Evolutionary conservation across 108 stramenopile genomes (phyloP).

Genomic region (Pseudonitzschia delicatissima): DNA sequence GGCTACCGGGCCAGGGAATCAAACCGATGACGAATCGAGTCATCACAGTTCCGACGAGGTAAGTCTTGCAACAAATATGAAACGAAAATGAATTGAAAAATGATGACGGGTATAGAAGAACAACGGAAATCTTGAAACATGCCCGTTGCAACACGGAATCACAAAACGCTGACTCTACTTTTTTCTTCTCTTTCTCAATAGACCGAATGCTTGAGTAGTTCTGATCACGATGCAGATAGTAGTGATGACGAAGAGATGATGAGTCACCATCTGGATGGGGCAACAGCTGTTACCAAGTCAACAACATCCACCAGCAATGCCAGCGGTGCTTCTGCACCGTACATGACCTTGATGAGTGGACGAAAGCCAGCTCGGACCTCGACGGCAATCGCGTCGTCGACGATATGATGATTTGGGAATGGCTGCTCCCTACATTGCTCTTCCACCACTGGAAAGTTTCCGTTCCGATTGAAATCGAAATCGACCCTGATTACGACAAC

Average conservation of each 20-base stretch:
- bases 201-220: constrained; percentile 68
- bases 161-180: neutral
- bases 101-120: too few relatives aligned
- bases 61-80: neutral
- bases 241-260: constrained; percentile 56
- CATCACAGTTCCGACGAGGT: constrained; percentile 70
- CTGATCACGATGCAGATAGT: constrained; percentile 71
- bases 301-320: neutral
- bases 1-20: constrained; percentile 36
- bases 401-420: constrained; percentile 26
- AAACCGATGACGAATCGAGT: constrained; percentile 70
- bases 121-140: too few relatives aligned
- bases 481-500: constrained; percentile 28
- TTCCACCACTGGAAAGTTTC: constrained; percentile 31
- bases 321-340: constrained; percentile 8
- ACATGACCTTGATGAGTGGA: constrained; percentile 33
- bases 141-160: too few relatives aligned
- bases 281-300: constrained; percentile 23
- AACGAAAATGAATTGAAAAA: too few relatives aligned
- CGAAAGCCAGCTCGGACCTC: constrained; percentile 21
- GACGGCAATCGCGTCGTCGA: constrained; percentile 30
- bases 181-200: neutral
- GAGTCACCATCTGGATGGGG: neutral
- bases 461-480: constrained; percentile 37
- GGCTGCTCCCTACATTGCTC: constrained; percentile 28